Evolutionary conservation across 169 alveolate genomes (phyloP).

Genomic region (Cryptosporidium sp.): DNA sequence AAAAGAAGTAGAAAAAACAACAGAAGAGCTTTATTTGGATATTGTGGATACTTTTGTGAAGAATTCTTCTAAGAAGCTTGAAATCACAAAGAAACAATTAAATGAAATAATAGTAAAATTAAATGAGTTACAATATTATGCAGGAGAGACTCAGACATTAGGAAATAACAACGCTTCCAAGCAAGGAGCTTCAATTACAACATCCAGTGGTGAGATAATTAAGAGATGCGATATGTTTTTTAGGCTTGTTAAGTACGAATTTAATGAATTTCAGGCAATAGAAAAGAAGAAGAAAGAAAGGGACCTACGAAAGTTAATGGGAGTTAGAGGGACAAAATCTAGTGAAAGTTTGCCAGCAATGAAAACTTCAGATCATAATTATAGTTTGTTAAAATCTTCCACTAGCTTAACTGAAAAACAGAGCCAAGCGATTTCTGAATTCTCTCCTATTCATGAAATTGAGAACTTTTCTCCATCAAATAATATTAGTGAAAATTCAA

Average conservation of each 20-base stretch:
- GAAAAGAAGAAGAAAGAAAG: conserved; percentile 64
- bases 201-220: conserved; percentile 36
- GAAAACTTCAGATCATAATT: conserved; percentile 5
- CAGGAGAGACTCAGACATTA: conserved; percentile 53
- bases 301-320: conserved; percentile 35
- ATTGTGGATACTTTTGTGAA: conserved; percentile 68
- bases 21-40: conserved; percentile 55
- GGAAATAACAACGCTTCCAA: neutral
- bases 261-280: conserved; percentile 49
- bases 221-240: conserved; percentile 68
- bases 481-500: conserved; percentile 2
- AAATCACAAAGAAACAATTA: conserved; percentile 50
- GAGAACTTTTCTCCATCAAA: neutral
- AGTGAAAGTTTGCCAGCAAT: conserved; percentile 16
- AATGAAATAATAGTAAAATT: conserved; percentile 31
- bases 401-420: neutral
- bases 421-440: conserved; percentile 28
- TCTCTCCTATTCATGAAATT: conserved; percentile 46
- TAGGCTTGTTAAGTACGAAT: conserved; percentile 50
- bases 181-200: neutral
- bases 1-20: conserved; percentile 11
- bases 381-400: neutral
- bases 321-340: conserved; percentile 26
- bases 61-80: conserved; percentile 47
- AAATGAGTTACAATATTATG: conserved; percentile 43